Evolutionary conservation across 2,329 filamentous ascomycete species (phyloP).

Genomic region (Pseudocercospora fijiensis): DNA sequence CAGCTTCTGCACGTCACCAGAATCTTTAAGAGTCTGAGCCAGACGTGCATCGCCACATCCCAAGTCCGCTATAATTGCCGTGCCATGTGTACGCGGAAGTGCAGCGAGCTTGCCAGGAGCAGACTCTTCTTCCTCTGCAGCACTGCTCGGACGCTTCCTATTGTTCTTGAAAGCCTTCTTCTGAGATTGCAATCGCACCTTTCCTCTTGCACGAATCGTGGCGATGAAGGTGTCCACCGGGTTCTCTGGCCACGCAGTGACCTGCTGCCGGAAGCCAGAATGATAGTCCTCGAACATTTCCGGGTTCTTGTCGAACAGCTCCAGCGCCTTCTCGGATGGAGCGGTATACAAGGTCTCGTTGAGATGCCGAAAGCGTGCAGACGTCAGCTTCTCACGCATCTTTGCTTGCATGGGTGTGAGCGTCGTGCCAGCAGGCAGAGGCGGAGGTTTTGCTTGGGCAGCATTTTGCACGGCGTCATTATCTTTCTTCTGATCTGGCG

Average conservation of each 20-base stretch:
- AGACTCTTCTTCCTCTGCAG: constrained; percentile 30
- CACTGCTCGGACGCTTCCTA: constrained; percentile 44
- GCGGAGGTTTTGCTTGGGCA: constrained; percentile 33
- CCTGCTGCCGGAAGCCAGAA: constrained; percentile 91
- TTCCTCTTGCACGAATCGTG: constrained; percentile 67
- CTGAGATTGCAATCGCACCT: constrained; percentile 43
- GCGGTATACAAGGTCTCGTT: constrained; percentile 96
- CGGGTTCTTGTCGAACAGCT: constrained; percentile 78
- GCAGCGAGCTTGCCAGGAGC: constrained; percentile 36
- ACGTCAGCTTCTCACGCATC: constrained; percentile 93
- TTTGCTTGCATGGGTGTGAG: constrained; percentile 89
- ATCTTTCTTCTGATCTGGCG: constrained; percentile 22
- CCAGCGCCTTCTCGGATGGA: constrained; percentile 77
- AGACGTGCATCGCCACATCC: constrained; percentile 91
- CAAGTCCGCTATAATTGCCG: constrained; percentile 81
- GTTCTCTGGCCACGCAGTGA: constrained; percentile 94
- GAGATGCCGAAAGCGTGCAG: constrained; percentile 92
- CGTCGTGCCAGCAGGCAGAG: constrained; percentile 50
- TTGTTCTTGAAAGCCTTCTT: constrained; percentile 33
- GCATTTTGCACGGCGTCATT: constrained; percentile 23
- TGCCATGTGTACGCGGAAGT: constrained; percentile 69
- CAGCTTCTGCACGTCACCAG: constrained; percentile 59
- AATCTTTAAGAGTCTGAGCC: constrained; percentile 63
- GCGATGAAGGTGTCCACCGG: constrained; percentile 84
- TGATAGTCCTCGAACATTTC: constrained; percentile 97